phyloP scores from a whole-genome alignment of 2,329 filamentous ascomycete genomes.

The Truncatella angustata region DNA sequence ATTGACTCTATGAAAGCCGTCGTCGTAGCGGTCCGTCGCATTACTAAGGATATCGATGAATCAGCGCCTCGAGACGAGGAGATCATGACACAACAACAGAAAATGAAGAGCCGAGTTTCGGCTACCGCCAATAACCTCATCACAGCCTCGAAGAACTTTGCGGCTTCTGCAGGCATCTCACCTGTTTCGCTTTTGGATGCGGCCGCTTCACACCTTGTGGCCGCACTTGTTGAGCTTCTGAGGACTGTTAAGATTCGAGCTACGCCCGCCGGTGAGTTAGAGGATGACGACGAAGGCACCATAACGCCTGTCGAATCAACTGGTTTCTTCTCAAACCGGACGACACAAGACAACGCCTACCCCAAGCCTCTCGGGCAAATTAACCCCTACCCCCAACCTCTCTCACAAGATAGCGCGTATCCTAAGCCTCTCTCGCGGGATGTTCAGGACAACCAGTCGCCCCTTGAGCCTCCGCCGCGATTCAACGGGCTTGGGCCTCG shows the following conservation, averaged over 20 bases:
- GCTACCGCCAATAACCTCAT: conserved; percentile 94
- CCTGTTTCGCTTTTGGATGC: conserved; percentile 94
- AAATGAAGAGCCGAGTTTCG: conserved; percentile 80
- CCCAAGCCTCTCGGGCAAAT: conserved; percentile 25
- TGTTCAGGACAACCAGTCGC: conserved; percentile 34
- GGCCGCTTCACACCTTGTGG: conserved; percentile 84
- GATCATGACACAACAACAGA: conserved; percentile 57
- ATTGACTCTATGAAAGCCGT: conserved; percentile 87
- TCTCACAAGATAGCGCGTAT: conserved; percentile 29
- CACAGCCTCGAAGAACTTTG: conserved; percentile 90
- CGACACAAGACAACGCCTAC: conserved; percentile 34
- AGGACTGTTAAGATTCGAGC: conserved; percentile 79
- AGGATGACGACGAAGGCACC: conserved; percentile 70
- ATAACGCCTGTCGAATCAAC: conserved; percentile 65
- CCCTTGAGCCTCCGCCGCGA: conserved; percentile 49
- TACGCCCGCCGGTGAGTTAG: conserved; percentile 73
- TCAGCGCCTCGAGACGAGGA: conserved; percentile 53
- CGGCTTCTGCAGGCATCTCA: conserved; percentile 76
- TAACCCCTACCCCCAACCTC: conserved; percentile 31
- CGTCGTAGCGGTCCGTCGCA: conserved; percentile 76
- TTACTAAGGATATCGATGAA: conserved; percentile 76
- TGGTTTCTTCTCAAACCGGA: conserved; percentile 62
- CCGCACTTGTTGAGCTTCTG: conserved; percentile 81
- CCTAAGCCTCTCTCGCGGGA: conserved; percentile 27
- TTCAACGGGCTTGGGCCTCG: conserved; percentile 59